Evolutionary conservation across 2,329 filamentous ascomycete genomes (phyloP), one percentile per base, ranked within the genome.

Genomic region (Hypocrella siamensis): DNA sequence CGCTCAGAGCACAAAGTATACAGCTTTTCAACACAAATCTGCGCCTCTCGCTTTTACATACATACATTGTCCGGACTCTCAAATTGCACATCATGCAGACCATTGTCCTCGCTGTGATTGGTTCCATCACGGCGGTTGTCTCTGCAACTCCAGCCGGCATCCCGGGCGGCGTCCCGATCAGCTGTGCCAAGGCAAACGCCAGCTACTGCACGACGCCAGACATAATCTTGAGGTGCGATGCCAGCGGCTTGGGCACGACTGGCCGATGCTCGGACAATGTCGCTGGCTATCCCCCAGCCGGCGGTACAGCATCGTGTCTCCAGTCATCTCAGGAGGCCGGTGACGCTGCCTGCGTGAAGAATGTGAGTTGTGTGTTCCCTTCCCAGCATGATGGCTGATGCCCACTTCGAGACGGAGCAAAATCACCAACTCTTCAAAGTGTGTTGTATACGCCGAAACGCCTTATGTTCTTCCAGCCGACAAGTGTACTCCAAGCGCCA

Each of bases 291-390:
- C 53, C 55, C 27, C 62, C 62, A 6, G 9, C 47, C 8, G 60
- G 56, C 18, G 43, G 49, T 25, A 34, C 41, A 31, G 48, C 47
- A 11, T 42, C 54, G 18, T 67, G 63, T 52, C 63, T 46, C 41
- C 46, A 64, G 46, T 51, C 52, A 31, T 47, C 48, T 19, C 31
- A 42, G 10, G 46, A 43, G 9, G 48, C 49, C 24, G 61, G 61
- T 33, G 56, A 63, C 34, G 63, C 61, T 29, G 58, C 54, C 33
- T 67, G 63, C 45, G 49, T 54, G 40, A 65, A 63, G 54, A 63
- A 63, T 48, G 51, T 54, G 27, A 41, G 51, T 48, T 17, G 7
- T 4, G 10, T 17, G 21, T 7, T 22, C 7, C 21, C 21, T 22
- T 7, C 7, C 21, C 21, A 7, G 21, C 7, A 12, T 22, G 7